Conservation (phyloP, 345 rosid genomes). For the Pugionium cornutum region DNA sequence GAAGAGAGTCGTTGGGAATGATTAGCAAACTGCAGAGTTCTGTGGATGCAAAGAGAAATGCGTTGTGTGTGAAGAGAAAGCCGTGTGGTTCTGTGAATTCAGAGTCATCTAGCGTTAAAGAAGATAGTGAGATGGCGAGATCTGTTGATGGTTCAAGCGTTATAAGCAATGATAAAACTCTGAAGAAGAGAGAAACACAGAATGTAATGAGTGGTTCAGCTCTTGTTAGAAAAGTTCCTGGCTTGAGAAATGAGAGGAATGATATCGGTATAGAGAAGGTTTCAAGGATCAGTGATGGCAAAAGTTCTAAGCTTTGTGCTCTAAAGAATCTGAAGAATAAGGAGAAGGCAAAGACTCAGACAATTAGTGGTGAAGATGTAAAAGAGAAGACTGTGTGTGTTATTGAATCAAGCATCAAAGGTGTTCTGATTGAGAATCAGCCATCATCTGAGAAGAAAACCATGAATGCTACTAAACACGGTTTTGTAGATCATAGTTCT, state of each 20-base stretch:
- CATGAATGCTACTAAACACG: constrained; percentile 8
- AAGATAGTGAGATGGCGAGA: constrained; percentile 10
- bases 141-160: constrained; percentile 29
- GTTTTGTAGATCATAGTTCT: constrained; percentile 16
- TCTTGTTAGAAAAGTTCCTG: constrained; percentile 30
- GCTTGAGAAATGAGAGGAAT: constrained; percentile 21
- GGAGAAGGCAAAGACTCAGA: constrained; percentile 30
- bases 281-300: constrained; percentile 29
- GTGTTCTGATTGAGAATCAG: constrained; percentile 14
- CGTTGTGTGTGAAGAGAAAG: constrained; percentile 25
- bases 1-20: constrained; percentile 31
- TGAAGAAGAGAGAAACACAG: constrained; percentile 28
- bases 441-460: constrained; percentile 39
- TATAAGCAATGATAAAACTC: constrained; percentile 33
- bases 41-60: constrained; percentile 30
- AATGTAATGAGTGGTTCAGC: constrained; percentile 23
- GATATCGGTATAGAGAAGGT: constrained; percentile 18
- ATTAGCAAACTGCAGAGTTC: constrained; percentile 24
- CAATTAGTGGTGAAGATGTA: constrained; percentile 30
- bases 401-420: constrained; percentile 42
- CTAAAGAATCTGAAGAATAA: constrained; percentile 25
- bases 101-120: constrained; percentile 24
- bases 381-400: constrained; percentile 51
- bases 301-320: constrained; percentile 29
- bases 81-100: constrained; percentile 31